Conservation (phyloP, 1,139 yeast genomes). For the Saccharomycopsis phalli region DNA sequence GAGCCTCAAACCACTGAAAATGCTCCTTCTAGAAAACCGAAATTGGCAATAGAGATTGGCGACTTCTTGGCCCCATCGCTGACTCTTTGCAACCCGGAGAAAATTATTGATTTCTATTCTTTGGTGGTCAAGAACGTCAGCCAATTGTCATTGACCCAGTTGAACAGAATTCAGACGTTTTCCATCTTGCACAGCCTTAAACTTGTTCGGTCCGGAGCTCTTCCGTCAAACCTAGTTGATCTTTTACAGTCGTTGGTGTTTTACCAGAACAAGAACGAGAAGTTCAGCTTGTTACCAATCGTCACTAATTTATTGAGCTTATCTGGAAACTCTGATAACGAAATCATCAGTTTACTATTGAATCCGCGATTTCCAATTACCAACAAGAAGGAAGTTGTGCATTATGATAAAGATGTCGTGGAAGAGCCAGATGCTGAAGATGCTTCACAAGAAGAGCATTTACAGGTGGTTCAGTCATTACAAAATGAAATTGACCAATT, state of each 20-base stretch:
- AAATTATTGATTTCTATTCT: slow-evolving; percentile 41
- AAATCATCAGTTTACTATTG: slow-evolving; percentile 47
- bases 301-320: slow-evolving; percentile 36
- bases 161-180: slow-evolving; percentile 52
- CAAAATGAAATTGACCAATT: neutral
- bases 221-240: slow-evolving; percentile 26
- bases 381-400: slow-evolving; percentile 31
- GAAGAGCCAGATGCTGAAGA: slow-evolving; percentile 24
- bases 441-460: slow-evolving; percentile 15
- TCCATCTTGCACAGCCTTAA: slow-evolving; percentile 41
- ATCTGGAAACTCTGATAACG: slow-evolving; percentile 26
- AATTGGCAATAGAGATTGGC: slow-evolving; percentile 44
- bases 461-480: neutral
- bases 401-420: slow-evolving; percentile 23
- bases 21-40: slow-evolving; percentile 33
- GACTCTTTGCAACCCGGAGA: slow-evolving; percentile 43
- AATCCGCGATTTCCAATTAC: slow-evolving; percentile 76
- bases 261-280: slow-evolving; percentile 54
- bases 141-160: slow-evolving; percentile 51
- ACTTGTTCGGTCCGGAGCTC: slow-evolving; percentile 21
- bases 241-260: slow-evolving; percentile 47
- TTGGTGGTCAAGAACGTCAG: slow-evolving; percentile 41
- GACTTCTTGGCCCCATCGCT: slow-evolving; percentile 66
- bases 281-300: slow-evolving; percentile 61
- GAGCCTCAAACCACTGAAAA: slow-evolving; percentile 23